Evolutionary conservation across 2,329 filamentous ascomycete genomes (phyloP), one percentile per base, ranked within the genome.

Genomic region (Zopfia rhizophila): DNA sequence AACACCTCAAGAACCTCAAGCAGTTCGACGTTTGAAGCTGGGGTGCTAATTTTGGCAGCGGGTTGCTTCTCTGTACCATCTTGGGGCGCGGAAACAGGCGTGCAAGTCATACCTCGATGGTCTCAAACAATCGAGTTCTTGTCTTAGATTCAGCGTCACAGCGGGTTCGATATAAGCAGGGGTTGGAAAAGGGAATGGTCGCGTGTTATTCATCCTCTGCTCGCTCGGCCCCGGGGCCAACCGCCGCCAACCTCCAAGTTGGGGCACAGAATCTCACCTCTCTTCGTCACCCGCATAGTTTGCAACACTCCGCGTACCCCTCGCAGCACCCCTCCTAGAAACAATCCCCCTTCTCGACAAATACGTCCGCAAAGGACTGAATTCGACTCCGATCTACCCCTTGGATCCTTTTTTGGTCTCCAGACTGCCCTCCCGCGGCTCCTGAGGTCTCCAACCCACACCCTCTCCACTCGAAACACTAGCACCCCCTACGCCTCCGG

Each of bases 381-480:
- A 8, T 18, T 36, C 32, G 8, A 7, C 32, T 14, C 16, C 25
- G 12, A 12, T 14, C 19, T 11, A 14, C 5, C 14, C 17, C 18
- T 12, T 29, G 12, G 25, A 14, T 12, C 25, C 12, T 29, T 12
- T 14, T 29, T 7, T 29, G 25, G 3, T 29, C 28, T 18, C 43
- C 37, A 47, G 31, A 46, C 44, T 35, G 38, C 51, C 42, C 31
- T 37, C 39, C 35, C 23, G 36, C 23, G 36, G n/a, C 16, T 29
- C 36, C 36, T 28, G 36, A 12, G 16, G 36, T 4, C 42, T 24
- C 39, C 46, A 28, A 18, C 40, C 27, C 29, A 22, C 35, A 33
- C 45, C 37, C 50, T 48, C 10, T 30, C 22, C 40, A 39, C 50
- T 32, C 55, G 57, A 60, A 60, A 60, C 57, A 58, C 56, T 55